Percentiles rank a stretch among this genome's conserved stretches.
Evolutionary conservation across 352 stramenopile species (phyloP).

Genomic region (Pythium brachiatum): DNA sequence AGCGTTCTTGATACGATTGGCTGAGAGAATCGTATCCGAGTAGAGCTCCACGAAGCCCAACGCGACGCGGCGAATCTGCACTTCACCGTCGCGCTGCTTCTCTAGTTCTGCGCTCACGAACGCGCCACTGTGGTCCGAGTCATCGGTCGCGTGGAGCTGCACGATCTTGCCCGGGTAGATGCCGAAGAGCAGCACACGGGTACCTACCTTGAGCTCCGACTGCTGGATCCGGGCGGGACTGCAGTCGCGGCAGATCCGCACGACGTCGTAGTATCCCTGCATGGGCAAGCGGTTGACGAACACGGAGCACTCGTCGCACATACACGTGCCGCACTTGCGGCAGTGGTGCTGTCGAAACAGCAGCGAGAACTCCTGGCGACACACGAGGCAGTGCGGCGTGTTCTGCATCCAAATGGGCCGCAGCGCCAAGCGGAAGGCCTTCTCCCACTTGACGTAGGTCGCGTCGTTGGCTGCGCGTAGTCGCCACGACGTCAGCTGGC

Average conservation of each 20-base stretch:
- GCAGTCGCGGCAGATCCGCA: slow-evolving; percentile 83
- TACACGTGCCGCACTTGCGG: slow-evolving; percentile 79
- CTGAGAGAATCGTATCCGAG: slow-evolving; percentile 71
- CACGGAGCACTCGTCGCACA: slow-evolving; percentile 83
- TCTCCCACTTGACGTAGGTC: slow-evolving; percentile 79
- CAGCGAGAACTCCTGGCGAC: slow-evolving; percentile 67
- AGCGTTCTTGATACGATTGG: slow-evolving; percentile 80
- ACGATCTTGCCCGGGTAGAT: slow-evolving; percentile 60
- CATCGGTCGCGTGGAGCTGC: slow-evolving; percentile 58
- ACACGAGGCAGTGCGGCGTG: slow-evolving; percentile 69
- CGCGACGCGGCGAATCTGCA: slow-evolving; percentile 42
- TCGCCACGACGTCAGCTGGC: slow-evolving; percentile 78
- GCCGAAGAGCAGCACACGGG: slow-evolving; percentile 75
- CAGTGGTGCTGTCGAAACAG: slow-evolving; percentile 82
- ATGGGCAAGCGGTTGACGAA: slow-evolving; percentile 74
- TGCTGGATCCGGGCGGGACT: slow-evolving; percentile 69
- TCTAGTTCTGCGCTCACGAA: slow-evolving; percentile 64
- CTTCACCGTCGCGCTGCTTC: slow-evolving; percentile 25
- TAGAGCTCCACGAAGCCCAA: slow-evolving; percentile 76
- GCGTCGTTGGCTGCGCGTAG: slow-evolving; percentile 67
- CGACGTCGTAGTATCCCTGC: slow-evolving; percentile 79
- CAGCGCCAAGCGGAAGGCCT: slow-evolving; percentile 70
- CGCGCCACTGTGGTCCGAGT: slow-evolving; percentile 48
- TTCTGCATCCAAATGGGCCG: slow-evolving; percentile 82
- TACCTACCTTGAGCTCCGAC: slow-evolving; percentile 61